Base-by-base conservation (phyloP, 2,329 filamentous ascomycete species). In the Zymoseptoria tritici region DNA sequence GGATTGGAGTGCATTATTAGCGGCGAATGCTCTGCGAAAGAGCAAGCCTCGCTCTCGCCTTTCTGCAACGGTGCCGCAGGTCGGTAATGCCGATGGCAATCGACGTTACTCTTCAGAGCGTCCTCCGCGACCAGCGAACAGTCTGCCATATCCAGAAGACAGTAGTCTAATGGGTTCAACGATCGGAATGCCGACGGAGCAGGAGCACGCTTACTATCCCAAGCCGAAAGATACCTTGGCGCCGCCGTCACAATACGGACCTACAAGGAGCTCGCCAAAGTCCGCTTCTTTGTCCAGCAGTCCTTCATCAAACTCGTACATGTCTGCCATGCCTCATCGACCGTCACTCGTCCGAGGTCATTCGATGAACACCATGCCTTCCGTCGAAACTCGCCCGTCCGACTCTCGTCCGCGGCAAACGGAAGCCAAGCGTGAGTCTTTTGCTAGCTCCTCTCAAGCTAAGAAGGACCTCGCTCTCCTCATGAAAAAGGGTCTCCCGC, bases 401-500 rank as follows among this genome's bases (percentile, higher is more conserved):
- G 51, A 59, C 20, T 20, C 54, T 42, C 53, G 60, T 20, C 57
- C 59, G 42, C 59, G 63, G 49, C 59, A 36, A 57, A 60, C 24
- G 54, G 11, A 62, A 54, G 42, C 61, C 58, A 26, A 58, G 54
- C 11, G 63, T 63, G 52, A 53, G n/a, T 65, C 66, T 4, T 67
- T 66, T 54, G 64, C 58, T 31, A 62, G 52, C 4, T 62, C 66
- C 9, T 67, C 67, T 2, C 66, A 71, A 52, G 66, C 69, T 1
- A 68, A 68, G 58, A 68, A 69, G 0, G 81, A 87, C 60, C 80
- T 83, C 26, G 72, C 79, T 9, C 73, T 76, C 52, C 68, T 76
- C 53, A 79, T 68, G 57, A 67, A 69, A 61, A 69, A 69, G 61
- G 63, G 66, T 49, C 53, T 92, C 13, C 84, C 88, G 2, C 80